Base-by-base conservation (phyloP, 2,329 filamentous ascomycete species). In the Nothomitra cinnamomea region DNA sequence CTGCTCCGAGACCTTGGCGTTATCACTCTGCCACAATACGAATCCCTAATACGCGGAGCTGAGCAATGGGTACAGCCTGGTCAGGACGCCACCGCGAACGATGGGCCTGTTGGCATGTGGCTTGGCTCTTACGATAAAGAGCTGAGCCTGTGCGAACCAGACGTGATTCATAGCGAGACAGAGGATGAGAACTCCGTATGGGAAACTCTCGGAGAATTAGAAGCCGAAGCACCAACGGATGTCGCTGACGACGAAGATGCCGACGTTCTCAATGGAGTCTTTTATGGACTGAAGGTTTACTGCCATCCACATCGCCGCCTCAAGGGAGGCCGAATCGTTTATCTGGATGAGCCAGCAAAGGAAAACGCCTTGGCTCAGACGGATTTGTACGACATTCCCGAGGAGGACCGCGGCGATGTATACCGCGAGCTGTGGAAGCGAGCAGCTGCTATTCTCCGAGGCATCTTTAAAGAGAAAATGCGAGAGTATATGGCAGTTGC, bases 391-490 rank as follows among this genome's bases (percentile, higher is more conserved):
- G 69, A 73, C 0, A 76, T 90, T 10, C 71, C 73, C 0, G 59
- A 66, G 0, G 63, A 67, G 2, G 64, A 73, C 17, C 78, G 87
- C 4, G 81, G 81, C 0, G 69, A 72, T 0, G 70, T 90, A 0
- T 94, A 89, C 64, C 75, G 77, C 43, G 69, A 77, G 54, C 73
- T 90, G 54, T 78, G 82, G 58, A 66, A 71, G 1, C 64, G 70
- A 52, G 65, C 79, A 1, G 75, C 86, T 53, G 65, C 66, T 1
- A 61, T 65, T 1, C 65, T 81, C 1, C 60, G 68, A 1, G 54
- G 62, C 0, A 61, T 68, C 1, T 71, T 89, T 48, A 71, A 73
- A 1, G 58, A 65, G 0, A 60, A 78, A 1, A 71, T 79, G 1
- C 65, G 65, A 28, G 58, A 69, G 3, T 83, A 82, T 59, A 64